Conservation (phyloP, 768 basidiomycete genomes). For the Hypholoma fasciculare region DNA sequence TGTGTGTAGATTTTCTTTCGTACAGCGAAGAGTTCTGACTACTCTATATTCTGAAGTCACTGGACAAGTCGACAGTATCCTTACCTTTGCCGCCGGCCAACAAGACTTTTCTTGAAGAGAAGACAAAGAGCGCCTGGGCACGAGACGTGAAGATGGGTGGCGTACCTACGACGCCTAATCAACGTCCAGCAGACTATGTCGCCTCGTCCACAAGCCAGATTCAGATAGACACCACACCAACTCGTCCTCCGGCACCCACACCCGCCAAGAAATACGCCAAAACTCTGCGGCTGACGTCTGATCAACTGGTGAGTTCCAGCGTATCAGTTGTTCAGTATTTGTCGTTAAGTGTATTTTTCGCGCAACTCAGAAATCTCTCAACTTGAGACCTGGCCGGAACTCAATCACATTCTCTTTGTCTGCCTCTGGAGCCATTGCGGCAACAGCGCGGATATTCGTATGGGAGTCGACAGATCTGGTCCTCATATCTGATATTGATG, state of each 20-base stretch:
- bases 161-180: slow-evolving; percentile 29
- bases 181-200: slow-evolving; percentile 23
- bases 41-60: slow-evolving; percentile 1
- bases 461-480: slow-evolving; percentile 93
- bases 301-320: slow-evolving; percentile 73
- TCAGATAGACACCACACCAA: slow-evolving; percentile 10
- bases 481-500: slow-evolving; percentile 97
- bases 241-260: slow-evolving; percentile 13
- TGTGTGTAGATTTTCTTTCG: not conserved
- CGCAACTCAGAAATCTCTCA: slow-evolving; percentile 68
- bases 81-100: slow-evolving; percentile 12
- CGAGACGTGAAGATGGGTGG: slow-evolving; percentile 9
- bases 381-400: slow-evolving; percentile 86
- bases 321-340: not conserved
- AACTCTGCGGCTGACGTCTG: slow-evolving; percentile 89
- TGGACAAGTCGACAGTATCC: slow-evolving; percentile 11
- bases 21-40: not conserved
- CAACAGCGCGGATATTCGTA: slow-evolving; percentile 90
- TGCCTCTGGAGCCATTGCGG: slow-evolving; percentile 76
- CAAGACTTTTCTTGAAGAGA: slow-evolving; percentile 3
- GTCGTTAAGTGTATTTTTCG: not conserved
- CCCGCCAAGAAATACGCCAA: slow-evolving; percentile 73
- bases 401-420: slow-evolving; percentile 92
- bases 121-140: slow-evolving; percentile 1
- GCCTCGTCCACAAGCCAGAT: not conserved